These are phyloP conservation scores for Arxiozyma slooffiae DNA, from an alignment of 1,139 yeast genomes.

Conservation along the genomic window DNA sequence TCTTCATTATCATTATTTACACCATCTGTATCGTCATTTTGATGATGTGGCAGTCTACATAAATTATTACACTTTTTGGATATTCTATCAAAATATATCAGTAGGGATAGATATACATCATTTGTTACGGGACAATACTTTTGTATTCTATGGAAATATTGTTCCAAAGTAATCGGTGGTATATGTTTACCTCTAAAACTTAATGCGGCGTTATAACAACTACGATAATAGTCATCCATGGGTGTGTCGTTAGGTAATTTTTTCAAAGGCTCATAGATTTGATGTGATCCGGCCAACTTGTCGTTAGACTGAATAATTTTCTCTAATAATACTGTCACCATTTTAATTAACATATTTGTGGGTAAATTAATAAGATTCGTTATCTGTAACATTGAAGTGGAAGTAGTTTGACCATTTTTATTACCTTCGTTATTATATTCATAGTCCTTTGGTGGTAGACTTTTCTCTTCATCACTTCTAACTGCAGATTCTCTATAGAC, in stretches of 20 bases:
- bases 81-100: constrained; percentile 90
- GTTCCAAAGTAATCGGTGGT: constrained; percentile 86
- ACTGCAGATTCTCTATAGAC: not conserved
- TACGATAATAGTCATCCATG: constrained; percentile 3
- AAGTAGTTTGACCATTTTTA: constrained; percentile 2
- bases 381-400: constrained; percentile 28
- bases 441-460: not conserved
- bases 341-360: constrained; percentile 65
- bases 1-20: constrained; percentile 5
- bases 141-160: constrained; percentile 78
- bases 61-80: constrained; percentile 72
- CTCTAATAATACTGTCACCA: constrained; percentile 77
- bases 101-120: constrained; percentile 80
- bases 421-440: not conserved
- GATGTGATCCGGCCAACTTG: constrained; percentile 36
- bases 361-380: constrained; percentile 79
- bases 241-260: not conserved
- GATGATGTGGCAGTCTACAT: not conserved
- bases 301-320: constrained; percentile 92
- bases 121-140: constrained; percentile 97
- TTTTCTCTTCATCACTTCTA: constrained; percentile 2
- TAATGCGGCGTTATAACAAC: constrained; percentile 37
- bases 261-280: constrained; percentile 1
- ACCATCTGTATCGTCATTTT: not conserved
- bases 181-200: constrained; percentile 94